These are phyloP conservation scores for Saccharomycopsis guyanensis DNA, from an alignment of 805 yeast species.

Conservation along the genomic window DNA sequence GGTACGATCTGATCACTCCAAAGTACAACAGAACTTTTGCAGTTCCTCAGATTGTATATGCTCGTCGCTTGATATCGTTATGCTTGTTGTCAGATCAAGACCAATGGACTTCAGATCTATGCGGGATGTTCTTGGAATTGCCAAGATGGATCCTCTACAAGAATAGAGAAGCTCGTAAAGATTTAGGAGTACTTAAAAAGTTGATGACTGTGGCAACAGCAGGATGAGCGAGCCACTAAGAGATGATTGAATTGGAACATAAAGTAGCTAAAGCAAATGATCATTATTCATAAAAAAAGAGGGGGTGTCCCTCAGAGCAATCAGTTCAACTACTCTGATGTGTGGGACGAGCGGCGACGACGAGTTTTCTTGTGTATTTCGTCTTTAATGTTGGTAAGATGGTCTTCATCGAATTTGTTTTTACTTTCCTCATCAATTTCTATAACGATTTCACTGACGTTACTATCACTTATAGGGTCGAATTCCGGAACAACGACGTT, in stretches of 20 bases:
- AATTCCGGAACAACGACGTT: not conserved
- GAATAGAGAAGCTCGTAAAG: not conserved
- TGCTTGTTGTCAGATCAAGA: not conserved
- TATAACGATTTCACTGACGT: not conserved
- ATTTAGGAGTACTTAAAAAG: not conserved
- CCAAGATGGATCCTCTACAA: not conserved
- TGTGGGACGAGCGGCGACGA: not conserved
- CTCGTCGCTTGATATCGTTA: not conserved
- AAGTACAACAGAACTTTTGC: not conserved
- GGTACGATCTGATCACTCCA: not conserved
- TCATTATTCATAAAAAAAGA: too few relatives aligned
- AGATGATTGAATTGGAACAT: too few relatives aligned
- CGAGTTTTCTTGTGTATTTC: constrained; percentile 3
- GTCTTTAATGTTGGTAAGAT: not conserved
- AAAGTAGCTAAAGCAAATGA: too few relatives aligned
- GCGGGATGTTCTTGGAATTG: not conserved
- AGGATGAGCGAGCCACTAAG: too few relatives aligned
- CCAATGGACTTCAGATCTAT: not conserved
- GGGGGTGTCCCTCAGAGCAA: too few relatives aligned
- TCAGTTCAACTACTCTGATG: too few relatives aligned
- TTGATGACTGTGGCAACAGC: not conserved
- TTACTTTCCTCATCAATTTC: constrained; percentile 5
- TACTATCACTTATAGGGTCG: not conserved
- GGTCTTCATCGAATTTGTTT: constrained; percentile 7
- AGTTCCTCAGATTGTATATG: not conserved